A percentile compares a stretch with the other conserved stretches of the same genome.
These are phyloP conservation scores for Lophium mytilinum DNA, from an alignment of 495 filamentous ascomycete genomes.

Conservation along the genomic window DNA sequence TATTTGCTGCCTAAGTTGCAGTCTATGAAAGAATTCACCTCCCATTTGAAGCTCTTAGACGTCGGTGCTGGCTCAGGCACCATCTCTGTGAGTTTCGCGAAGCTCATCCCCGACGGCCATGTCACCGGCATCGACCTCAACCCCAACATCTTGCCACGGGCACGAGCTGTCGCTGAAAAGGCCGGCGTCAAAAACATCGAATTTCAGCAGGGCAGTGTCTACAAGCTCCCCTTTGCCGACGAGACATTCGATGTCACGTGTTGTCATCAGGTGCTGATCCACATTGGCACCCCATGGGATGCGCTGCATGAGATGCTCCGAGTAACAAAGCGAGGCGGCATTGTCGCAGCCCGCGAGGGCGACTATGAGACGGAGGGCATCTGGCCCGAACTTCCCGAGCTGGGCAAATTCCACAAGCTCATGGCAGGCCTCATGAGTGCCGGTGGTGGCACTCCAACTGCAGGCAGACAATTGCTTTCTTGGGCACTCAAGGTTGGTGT, in stretches of 20 bases:
- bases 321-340: constrained; percentile 36
- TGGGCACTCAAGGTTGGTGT: constrained; percentile 39
- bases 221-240: constrained; percentile 37
- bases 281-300: constrained; percentile 33
- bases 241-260: constrained; percentile 37
- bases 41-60: constrained; percentile 32
- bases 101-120: constrained; percentile 29
- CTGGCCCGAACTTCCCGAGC: constrained; percentile 33
- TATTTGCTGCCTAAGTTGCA: constrained; percentile 32
- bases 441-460: constrained; percentile 29
- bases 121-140: constrained; percentile 40
- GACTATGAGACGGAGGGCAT: constrained; percentile 33
- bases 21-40: constrained; percentile 24
- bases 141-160: constrained; percentile 32
- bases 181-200: constrained; percentile 31
- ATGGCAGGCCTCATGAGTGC: constrained; percentile 24
- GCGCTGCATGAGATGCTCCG: constrained; percentile 40
- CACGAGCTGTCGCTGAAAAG: constrained; percentile 25
- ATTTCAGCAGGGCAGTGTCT: constrained; percentile 34
- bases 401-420: constrained; percentile 33
- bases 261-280: constrained; percentile 36
- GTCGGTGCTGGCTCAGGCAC: constrained; percentile 37
- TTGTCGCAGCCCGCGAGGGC: constrained; percentile 38
- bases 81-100: constrained; percentile 10
- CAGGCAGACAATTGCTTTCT: constrained; percentile 36